Evolutionary conservation across 768 basidiomycete species (phyloP), one percentile per base, ranked within the genome.

Genomic region (Hygrophorus pudorinus): DNA sequence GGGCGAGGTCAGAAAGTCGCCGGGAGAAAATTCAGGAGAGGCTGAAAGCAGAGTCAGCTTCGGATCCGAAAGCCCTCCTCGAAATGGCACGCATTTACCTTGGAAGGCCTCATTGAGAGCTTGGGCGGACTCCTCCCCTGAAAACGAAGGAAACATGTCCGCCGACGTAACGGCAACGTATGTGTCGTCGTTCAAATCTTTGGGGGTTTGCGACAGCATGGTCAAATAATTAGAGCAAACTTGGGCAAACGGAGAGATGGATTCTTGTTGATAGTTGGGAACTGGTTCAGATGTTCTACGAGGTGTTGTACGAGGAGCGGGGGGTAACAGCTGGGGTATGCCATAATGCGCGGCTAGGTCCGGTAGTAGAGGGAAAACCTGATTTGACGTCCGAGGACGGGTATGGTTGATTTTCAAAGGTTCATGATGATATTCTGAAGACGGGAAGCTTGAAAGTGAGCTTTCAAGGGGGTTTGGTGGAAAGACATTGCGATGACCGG

Each of bases 291-390:
- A 62, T 54, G 66, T 61, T 64, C 70, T 69, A 57, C 60, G 70
- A 46, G 73, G 69, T 52, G 67, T 69, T 59, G 76, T 76, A 43
- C 76, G 72, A 48, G 84, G 84, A 45, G 76, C 75, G 42, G 76
- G 77, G 37, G 85, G 84, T 38, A 87, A 62, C 50, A 69, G 73
- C 52, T 78, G 74, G 48, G 85, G 84, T 58, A 86, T 77, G 64
- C 83, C 84, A 84, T 85, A 78, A 47, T 85, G 84, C 56, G 78
- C 70, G 54, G 82, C 79, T 45, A 83, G 66, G 66, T 81, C 84
- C 64, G 73, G 72, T 43, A 78, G 65, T 60, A 75, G 74, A 55
- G 67, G 63, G 56, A 83, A 84, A 53, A 84, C 73, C 65, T 70
- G 68, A 46, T 66, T 68, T 32, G 73, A 73, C 67, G 84, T 81